Conservation (phyloP, 768 basidiomycete species). For the Trametes maxima region DNA sequence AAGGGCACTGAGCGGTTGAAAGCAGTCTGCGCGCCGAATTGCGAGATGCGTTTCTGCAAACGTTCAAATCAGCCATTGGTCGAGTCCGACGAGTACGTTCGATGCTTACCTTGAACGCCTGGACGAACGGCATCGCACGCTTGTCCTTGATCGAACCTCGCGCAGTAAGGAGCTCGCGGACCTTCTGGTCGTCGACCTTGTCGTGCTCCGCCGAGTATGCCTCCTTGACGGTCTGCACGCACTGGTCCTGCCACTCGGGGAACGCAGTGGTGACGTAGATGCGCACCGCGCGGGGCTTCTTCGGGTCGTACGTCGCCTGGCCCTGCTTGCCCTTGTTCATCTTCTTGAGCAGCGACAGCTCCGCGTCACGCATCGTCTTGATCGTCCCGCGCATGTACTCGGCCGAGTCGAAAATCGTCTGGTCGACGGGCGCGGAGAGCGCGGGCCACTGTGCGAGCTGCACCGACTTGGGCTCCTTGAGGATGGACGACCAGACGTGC, state of each 20-base stretch:
- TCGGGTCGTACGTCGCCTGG: constrained; percentile 73
- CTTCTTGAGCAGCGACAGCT: constrained; percentile 76
- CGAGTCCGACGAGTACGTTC: background rate
- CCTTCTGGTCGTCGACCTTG: constrained; percentile 81
- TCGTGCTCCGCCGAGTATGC: constrained; percentile 59
- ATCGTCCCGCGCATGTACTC: constrained; percentile 89
- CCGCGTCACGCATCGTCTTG: constrained; percentile 90
- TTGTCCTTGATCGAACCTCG: constrained; percentile 94
- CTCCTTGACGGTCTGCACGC: constrained; percentile 74
- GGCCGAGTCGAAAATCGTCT: constrained; percentile 67
- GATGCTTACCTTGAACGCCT: constrained; percentile 80
- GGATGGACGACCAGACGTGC: constrained; percentile 79
- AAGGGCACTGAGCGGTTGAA: constrained; percentile 85
- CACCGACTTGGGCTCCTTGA: constrained; percentile 73
- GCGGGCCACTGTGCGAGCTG: constrained; percentile 87
- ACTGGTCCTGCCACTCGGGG: constrained; percentile 92
- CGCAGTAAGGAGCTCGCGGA: constrained; percentile 65
- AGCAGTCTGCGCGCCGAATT: constrained; percentile 72
- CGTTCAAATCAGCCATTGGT: constrained; percentile 1
- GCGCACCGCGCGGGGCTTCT: constrained; percentile 79
- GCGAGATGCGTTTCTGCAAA: constrained; percentile 75
- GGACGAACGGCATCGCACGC: constrained; percentile 92
- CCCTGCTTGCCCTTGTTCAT: constrained; percentile 72
- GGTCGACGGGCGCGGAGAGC: constrained; percentile 60
- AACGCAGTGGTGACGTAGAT: constrained; percentile 91